Conservation (phyloP, 495 filamentous ascomycete species). For the Penicillium arizonense region DNA sequence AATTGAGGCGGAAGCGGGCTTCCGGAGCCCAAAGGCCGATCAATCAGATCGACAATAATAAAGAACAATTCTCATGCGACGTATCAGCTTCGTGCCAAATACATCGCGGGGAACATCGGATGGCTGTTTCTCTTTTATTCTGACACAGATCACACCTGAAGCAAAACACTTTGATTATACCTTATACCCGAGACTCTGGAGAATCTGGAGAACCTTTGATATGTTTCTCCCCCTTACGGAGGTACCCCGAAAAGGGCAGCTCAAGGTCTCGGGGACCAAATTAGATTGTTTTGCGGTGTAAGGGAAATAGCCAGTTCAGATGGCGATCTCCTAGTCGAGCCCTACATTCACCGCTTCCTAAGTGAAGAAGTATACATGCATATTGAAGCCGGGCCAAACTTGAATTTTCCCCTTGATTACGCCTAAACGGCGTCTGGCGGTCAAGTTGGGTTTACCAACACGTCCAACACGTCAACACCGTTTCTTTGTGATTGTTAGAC, state of each 20-base stretch:
- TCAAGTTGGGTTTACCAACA: background rate
- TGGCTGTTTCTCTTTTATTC: background rate
- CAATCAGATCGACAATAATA: constrained; percentile 9
- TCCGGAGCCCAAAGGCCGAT: constrained; percentile 16
- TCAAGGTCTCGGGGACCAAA: constrained; percentile 8
- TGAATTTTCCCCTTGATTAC: background rate
- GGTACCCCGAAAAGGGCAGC: constrained; percentile 11
- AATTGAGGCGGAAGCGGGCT: constrained; percentile 16
- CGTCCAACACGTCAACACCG: constrained; percentile 20
- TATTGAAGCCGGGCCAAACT: constrained; percentile 1
- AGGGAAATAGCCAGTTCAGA: background rate
- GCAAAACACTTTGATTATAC: too few species aligned
- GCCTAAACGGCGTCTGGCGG: constrained; percentile 11
- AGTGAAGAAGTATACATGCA: background rate
- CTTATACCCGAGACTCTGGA: background rate
- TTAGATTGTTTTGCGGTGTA: constrained; percentile 9
- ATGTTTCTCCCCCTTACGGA: constrained; percentile 6
- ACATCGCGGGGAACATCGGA: constrained; percentile 2
- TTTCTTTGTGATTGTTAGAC: constrained; percentile 2
- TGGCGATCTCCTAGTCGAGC: constrained; percentile 5
- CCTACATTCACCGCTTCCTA: constrained; percentile 14
- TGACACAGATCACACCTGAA: background rate
- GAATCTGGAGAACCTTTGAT: background rate
- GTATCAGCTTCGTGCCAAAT: background rate
- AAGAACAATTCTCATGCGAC: background rate